Conservation (phyloP, 2,329 filamentous ascomycete species). For the Phialophora macrospora region DNA sequence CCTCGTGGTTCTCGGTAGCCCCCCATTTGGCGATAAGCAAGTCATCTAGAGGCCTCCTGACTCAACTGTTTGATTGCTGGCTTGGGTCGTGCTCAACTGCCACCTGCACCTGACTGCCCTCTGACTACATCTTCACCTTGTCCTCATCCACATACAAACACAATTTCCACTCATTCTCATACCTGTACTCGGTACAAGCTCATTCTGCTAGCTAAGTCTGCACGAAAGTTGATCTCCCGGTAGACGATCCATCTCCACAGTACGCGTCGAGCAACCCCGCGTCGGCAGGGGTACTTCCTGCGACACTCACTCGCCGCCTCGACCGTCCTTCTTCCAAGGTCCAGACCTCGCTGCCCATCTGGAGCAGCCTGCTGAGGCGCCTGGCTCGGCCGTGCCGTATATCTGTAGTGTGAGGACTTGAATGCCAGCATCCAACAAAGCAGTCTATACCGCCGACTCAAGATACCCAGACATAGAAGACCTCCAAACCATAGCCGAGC, state of each 20-base stretch:
- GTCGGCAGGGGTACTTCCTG: conserved; percentile 7
- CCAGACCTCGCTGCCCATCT: background rate
- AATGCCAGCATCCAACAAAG: conserved; percentile 35
- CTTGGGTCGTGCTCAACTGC: background rate
- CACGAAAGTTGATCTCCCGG: background rate
- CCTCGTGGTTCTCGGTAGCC: background rate
- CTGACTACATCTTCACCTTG: conserved; percentile 13
- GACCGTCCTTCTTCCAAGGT: background rate
- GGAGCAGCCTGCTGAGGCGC: conserved; percentile 1
- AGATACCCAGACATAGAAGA: conserved; percentile 23
- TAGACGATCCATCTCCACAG: conserved; percentile 10
- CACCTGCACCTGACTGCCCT: conserved; percentile 16
- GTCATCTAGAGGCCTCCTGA: conserved; percentile 16
- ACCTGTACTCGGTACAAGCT: conserved; percentile 1
- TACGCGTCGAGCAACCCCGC: conserved; percentile 22
- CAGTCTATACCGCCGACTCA: conserved; percentile 21
- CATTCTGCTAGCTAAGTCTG: background rate
- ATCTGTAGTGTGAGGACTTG: conserved; percentile 15
- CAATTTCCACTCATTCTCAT: background rate
- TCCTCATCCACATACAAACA: background rate
- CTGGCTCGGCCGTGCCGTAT: background rate
- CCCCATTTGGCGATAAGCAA: conserved; percentile 13
- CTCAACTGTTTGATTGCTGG: conserved; percentile 15
- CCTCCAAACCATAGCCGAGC: conserved; percentile 27
- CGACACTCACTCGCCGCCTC: background rate